Evolutionary conservation across 345 rosid species (phyloP), one percentile per base, ranked within the genome.

Genomic region (Citrus australasica): DNA sequence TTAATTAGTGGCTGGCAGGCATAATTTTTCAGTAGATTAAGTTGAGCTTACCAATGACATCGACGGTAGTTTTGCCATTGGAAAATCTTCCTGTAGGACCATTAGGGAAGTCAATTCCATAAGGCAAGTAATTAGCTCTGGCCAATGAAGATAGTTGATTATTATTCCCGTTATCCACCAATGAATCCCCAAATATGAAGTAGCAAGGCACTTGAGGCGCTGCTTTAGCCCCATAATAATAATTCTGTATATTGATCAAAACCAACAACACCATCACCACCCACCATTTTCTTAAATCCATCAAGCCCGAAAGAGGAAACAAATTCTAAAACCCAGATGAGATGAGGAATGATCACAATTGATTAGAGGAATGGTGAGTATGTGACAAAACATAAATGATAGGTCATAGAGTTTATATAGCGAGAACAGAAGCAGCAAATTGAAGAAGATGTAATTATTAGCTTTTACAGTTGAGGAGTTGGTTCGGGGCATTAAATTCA

Each of bases 81-180:
- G 83, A 85, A 85, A 94, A 94, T 24, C 98, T 84, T 16, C 98
- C 98, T 3, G 92, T 88, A 4, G 98, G 98, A 4, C 98, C 90
- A 24, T 78, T 78, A 22, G 87, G 27, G 79, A 92, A 90, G 83
- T 94, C 98, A 51, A 94, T 90, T 7, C 98, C 98, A 51, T 94
- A 94, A 73, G 98, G 98, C 80, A 81, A 55, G 65, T 92, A 94
- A 79, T 94, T 53, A 72, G 97, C 90, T 83, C 86, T 87, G 10
- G 98, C 98, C 77, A 89, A 46, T 35, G 97, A 93, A 0, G 27
- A 1, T 21, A 94, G 97, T 40, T 63, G 78, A 71, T 94, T 94
- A 82, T 94, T 94, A 80, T 94, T 94, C 76, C 98, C 98, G 80
- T 87, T 91, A 48, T 94, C 98, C n/a, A 91, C 97, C 88, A 94